Percentiles rank a stretch among this genome's conserved stretches.
These are phyloP conservation scores for Mycosphaerella arachidis DNA, from an alignment of 2,329 filamentous ascomycete genomes.

Conservation along the genomic window DNA sequence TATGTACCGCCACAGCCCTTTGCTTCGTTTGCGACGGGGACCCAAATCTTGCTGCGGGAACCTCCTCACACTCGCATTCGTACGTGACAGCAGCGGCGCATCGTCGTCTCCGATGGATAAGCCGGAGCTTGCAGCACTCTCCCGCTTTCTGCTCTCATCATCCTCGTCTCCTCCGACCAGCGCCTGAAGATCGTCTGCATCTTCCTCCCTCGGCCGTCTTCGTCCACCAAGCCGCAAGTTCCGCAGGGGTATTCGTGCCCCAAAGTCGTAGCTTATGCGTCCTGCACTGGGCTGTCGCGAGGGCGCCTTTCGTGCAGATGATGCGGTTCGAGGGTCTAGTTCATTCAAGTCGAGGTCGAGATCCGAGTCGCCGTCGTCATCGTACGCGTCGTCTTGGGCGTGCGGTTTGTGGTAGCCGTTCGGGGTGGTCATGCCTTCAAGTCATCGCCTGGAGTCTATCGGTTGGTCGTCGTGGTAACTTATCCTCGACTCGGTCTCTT, in stretches of 20 bases:
- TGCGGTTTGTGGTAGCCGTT: constrained; percentile 50
- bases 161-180: constrained; percentile 54
- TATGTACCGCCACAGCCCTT: constrained; percentile 25
- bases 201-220: constrained; percentile 44
- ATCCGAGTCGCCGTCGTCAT: constrained; percentile 59
- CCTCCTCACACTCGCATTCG: constrained; percentile 14
- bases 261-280: constrained; percentile 36
- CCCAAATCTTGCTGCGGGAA: constrained; percentile 11
- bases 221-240: constrained; percentile 50
- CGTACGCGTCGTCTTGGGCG: constrained; percentile 59
- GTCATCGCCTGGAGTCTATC: background rate
- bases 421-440: constrained; percentile 42
- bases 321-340: constrained; percentile 58
- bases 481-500: background rate
- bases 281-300: constrained; percentile 15
- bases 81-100: constrained; percentile 59
- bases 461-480: background rate
- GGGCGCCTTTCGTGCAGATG: constrained; percentile 12
- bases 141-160: constrained; percentile 35
- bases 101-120: constrained; percentile 58
- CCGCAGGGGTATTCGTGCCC: constrained; percentile 64
- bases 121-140: constrained; percentile 43
- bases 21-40: constrained; percentile 14
- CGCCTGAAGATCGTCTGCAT: constrained; percentile 62
- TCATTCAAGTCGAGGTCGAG: constrained; percentile 74